Evolutionary conservation across 2,329 filamentous ascomycete species (phyloP), one percentile per base, ranked within the genome.

Genomic region (Alternaria sp.): DNA sequence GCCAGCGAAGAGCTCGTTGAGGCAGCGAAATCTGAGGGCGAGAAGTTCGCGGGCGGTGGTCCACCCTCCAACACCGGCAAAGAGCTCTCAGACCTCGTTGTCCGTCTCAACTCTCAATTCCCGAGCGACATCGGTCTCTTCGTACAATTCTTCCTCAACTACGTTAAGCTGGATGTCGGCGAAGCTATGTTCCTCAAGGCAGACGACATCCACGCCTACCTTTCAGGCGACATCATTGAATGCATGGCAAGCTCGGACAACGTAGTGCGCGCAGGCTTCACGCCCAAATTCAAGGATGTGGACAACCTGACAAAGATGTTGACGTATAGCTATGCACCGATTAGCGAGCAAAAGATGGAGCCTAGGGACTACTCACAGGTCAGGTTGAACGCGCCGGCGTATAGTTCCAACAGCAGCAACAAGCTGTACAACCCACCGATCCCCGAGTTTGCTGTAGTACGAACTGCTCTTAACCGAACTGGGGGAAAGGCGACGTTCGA

Each of bases 241-340:
- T 99, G 95, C 83, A 99, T 99, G 95, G 95, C 95, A 0, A 90
- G 92, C 8, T 96, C 92, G n/a, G 95, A 99, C 84, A 99, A 99
- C 67, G 95, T 99, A 34, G 93, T 99, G 51, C 92, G 95, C 55
- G 95, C 95, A 0, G 95, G 95, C 41, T 95, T 99, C 79, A 99
- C 95, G 0, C 95, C 95, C 55, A 99, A 99, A 77, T 99, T 97
- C 85, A 97, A 98, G 81, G 95, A 99, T 69, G 92, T 98, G 23
- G 81, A 88, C 53, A 98, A 93, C 0, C 84, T 99, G 10, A 92
- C 94, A 33, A 85, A 88, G 61, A 96, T 97, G 89, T 82, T 99
- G 66, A 99, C 95, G 0, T 99, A 99, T 82, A 91, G 89, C 69
- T 97, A 96, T 72, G 93, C 95, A 0, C 94, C 95, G 2, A 97